Base-by-base conservation (phyloP, 169 alveolate genomes). In the Amoebophrya sp. region DNA sequence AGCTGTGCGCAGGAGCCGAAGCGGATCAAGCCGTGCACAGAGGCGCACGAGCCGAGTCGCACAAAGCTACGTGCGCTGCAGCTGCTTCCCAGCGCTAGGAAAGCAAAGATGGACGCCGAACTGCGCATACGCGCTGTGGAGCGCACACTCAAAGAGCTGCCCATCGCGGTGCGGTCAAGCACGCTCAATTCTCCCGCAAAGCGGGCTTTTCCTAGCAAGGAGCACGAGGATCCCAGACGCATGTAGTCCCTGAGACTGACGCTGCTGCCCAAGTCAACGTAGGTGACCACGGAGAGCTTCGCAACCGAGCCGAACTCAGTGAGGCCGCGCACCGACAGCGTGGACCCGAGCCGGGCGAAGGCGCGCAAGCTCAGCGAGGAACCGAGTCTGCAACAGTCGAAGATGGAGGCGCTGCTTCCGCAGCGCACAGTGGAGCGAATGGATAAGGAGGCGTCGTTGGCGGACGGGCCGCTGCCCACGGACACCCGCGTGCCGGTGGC, bases 221-320 rank as follows among this genome's bases (percentile, higher is more conserved):
- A 89, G 47, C 33, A 89, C 54, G 90, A 0, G 41, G 53, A 34
- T 0, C 91, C 91, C 33, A 89, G 91, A 24, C 91, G 91, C 38
- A 76, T 29, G 77, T 40, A 40, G 65, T 36, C 12, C 65, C 91
- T 18, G 76, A 89, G 26, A 0, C 77, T 40, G 29, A 89, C 36
- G 76, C 34, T 12, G 91, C 65, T 38, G 55, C 91, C 53, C 76
- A 89, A 23, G 91, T 38, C 3, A 34, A 38, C 36, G 0, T 38
- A 18, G n/a, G 1, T 76, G 26, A 34, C 14, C 91, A 89, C 91
- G 33, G 91, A 89, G 91, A 89, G 91, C 29, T 10, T 2, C 26
- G 29, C 41, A 12, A 47, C 34, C 0, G 90, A 89, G n/a, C 91
- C 91, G 65, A 89, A 41, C 40, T 76, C 0, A 24, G 91, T 23